phyloP scores from a whole-genome alignment of 2,329 filamentous ascomycete genomes.

The Lecanicillium sp. region DNA sequence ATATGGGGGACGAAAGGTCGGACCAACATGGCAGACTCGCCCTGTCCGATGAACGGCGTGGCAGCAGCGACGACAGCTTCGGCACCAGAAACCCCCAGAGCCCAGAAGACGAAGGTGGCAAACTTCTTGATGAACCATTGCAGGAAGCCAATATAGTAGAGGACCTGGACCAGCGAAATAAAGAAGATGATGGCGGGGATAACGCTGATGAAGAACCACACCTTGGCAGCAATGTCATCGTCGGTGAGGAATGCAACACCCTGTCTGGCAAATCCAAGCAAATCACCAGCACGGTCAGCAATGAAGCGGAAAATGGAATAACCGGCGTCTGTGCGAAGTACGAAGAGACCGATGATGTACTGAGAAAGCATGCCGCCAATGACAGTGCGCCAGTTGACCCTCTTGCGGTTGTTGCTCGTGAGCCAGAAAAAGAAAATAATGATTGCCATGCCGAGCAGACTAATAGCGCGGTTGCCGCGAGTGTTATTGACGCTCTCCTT shows the following conservation, averaged over 20 bases:
- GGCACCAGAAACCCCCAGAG: slow-evolving; percentile 77
- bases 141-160: slow-evolving; percentile 73
- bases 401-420: slow-evolving; percentile 64
- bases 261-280: slow-evolving; percentile 69
- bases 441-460: slow-evolving; percentile 69
- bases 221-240: slow-evolving; percentile 36
- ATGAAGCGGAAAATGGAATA: slow-evolving; percentile 92
- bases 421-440: slow-evolving; percentile 61
- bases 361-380: slow-evolving; percentile 85
- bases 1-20: slow-evolving; percentile 79
- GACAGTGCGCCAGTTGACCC: slow-evolving; percentile 69
- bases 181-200: slow-evolving; percentile 96
- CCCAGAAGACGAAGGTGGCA: slow-evolving; percentile 87
- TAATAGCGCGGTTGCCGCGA: slow-evolving; percentile 71
- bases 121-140: slow-evolving; percentile 91
- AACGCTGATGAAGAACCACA: slow-evolving; percentile 71
- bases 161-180: slow-evolving; percentile 80
- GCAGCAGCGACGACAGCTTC: slow-evolving; percentile 92
- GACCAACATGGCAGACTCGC: slow-evolving; percentile 90
- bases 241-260: slow-evolving; percentile 64
- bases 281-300: slow-evolving; percentile 63
- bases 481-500: slow-evolving; percentile 70
- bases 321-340: slow-evolving; percentile 71
- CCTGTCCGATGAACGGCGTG: slow-evolving; percentile 90
- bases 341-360: slow-evolving; percentile 84